Conservation (phyloP, 495 filamentous ascomycete genomes). For the Xanthoparmelia taractica region DNA sequence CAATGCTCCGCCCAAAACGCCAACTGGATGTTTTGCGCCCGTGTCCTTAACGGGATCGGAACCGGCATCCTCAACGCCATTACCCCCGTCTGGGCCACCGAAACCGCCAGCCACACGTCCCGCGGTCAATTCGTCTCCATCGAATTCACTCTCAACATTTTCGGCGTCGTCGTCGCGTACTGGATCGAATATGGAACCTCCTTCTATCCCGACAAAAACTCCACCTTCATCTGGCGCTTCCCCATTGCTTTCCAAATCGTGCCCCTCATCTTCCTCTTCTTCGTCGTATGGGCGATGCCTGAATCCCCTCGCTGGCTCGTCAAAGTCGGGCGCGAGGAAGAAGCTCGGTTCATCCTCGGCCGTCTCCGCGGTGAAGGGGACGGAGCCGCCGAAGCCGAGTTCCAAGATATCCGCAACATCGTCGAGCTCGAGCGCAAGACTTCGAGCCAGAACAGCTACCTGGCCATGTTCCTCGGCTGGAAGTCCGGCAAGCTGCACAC, state of each 20-base stretch:
- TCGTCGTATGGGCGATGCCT: conserved; percentile 47
- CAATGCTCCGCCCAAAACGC: conserved; percentile 43
- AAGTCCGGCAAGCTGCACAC: conserved; percentile 28
- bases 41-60: conserved; percentile 50
- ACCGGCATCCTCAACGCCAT: conserved; percentile 53
- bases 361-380: conserved; percentile 40
- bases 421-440: conserved; percentile 27
- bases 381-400: conserved; percentile 24
- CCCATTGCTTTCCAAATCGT: conserved; percentile 49
- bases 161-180: conserved; percentile 55
- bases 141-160: conserved; percentile 61
- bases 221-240: conserved; percentile 42
- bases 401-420: conserved; percentile 30
- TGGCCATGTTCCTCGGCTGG: conserved; percentile 27
- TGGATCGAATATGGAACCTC: conserved; percentile 54
- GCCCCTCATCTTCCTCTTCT: conserved; percentile 43
- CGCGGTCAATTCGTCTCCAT: conserved; percentile 62
- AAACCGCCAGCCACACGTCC: conserved; percentile 55
- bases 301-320: conserved; percentile 45
- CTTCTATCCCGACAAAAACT: conserved; percentile 35
- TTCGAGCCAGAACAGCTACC: conserved; percentile 22
- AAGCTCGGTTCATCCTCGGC: conserved; percentile 47
- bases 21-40: conserved; percentile 48
- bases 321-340: conserved; percentile 29
- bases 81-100: conserved; percentile 50